phyloP scores from a whole-genome alignment of 495 filamentous ascomycete genomes.

The Neurospora africana region DNA sequence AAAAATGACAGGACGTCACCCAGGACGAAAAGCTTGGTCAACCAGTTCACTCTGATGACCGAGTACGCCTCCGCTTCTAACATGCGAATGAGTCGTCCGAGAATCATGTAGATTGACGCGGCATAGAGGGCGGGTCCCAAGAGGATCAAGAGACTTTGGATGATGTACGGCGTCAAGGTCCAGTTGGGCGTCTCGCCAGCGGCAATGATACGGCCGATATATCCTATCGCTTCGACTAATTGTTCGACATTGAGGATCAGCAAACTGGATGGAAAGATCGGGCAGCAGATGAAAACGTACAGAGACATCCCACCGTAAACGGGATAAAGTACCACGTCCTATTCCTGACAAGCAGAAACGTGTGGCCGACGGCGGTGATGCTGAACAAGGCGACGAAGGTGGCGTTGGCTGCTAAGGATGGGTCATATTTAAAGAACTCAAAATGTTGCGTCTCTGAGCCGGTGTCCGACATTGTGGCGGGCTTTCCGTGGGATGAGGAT shows the following conservation, averaged over 20 bases:
- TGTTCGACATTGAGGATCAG: background rate
- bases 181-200: slow-evolving; percentile 21
- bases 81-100: slow-evolving; percentile 35
- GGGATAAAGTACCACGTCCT: slow-evolving; percentile 53
- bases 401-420: slow-evolving; percentile 37
- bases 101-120: slow-evolving; percentile 48
- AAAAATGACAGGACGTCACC: slow-evolving; percentile 36
- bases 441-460: slow-evolving; percentile 3
- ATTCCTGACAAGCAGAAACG: slow-evolving; percentile 34
- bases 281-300: slow-evolving; percentile 36
- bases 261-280: no score
- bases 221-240: slow-evolving; percentile 50
- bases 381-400: slow-evolving; percentile 44
- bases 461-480: slow-evolving; percentile 8
- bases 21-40: slow-evolving; percentile 39
- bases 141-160: slow-evolving; percentile 25
- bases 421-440: slow-evolving; percentile 36
- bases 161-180: slow-evolving; percentile 28
- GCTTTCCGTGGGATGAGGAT: background rate
- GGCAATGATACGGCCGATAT: slow-evolving; percentile 39
- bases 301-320: slow-evolving; percentile 45
- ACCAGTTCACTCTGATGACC: slow-evolving; percentile 30
- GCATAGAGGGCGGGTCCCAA: slow-evolving; percentile 32
- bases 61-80: slow-evolving; percentile 29
- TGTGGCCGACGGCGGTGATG: slow-evolving; percentile 34